Evolutionary conservation across 148 eudicot genomes (phyloP), one percentile per base, ranked within the genome.

Genomic region (Chenopodium suecicum): DNA sequence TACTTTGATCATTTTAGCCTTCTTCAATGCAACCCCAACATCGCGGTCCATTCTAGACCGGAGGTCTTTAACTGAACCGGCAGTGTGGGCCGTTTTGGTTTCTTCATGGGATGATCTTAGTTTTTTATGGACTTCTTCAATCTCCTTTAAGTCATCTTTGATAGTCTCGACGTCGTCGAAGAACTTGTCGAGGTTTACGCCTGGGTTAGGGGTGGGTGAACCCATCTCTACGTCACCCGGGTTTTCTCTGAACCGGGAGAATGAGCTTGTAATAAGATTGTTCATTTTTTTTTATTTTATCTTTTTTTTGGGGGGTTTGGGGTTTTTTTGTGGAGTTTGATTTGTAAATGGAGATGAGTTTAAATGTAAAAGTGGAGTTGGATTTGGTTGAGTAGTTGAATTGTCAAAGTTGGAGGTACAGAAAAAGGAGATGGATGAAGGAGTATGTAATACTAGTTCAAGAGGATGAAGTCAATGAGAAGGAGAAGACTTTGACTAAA

Each of bases 11-110:
- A 80, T 56, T 69, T 86, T 91, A 5, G 89, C 90, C 81, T 86
- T 91, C 16, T 87, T 91, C 2, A 89, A 58, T 1, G 87, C 83
- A 10, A 56, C 60, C 1, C 78, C 76, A 16, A 91, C 89, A 52
- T 89, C 90, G 11, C 44, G 67, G 86, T 90, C 93, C 93, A 90
- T 90, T 4, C 79, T 83, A 9, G 87, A 73, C 27, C 93, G 83
- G 4, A 89, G 83, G 0, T 76, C 84, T 58, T 89, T 91, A 19
- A 91, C 82, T 48, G 90, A 66, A 7, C 73, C 74, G 13, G 93
- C 86, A 1, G 85, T 88, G 80, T 89, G 89, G 48, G 86, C 87
- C 10, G 86, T 78, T 73, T 90, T 88, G 86, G 82, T 79, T 47
- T 87, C 82, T 32, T 90, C 91, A 12, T 90, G 89, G 25, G 87